A percentile compares a stretch with the other conserved stretches of the same genome.
These are phyloP conservation scores for Pharnaceum exiguum DNA, from an alignment of 148 eudicot genomes.

Conservation along the genomic window DNA sequence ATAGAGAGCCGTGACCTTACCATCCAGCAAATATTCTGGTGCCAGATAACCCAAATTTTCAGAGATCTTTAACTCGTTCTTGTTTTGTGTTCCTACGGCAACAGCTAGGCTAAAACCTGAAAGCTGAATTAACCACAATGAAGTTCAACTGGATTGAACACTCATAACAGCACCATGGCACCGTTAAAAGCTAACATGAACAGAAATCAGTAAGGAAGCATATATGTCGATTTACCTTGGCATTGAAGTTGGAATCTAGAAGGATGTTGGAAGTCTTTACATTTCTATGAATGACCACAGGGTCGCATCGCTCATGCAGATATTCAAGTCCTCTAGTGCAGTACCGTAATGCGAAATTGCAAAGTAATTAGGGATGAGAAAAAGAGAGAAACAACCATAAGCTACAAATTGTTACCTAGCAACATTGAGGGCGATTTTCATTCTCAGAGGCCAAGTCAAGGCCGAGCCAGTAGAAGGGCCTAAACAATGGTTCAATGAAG, in stretches of 20 bases:
- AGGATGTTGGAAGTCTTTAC: slow-evolving; percentile 73
- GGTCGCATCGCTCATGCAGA: slow-evolving; percentile 77
- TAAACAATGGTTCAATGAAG: slow-evolving; percentile 4
- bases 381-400: background rate
- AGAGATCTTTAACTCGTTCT: slow-evolving; percentile 51
- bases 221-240: slow-evolving; percentile 52
- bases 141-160: background rate
- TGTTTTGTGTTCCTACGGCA: slow-evolving; percentile 40
- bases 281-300: slow-evolving; percentile 75
- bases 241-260: slow-evolving; percentile 70
- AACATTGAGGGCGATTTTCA: slow-evolving; percentile 79
- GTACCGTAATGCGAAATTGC: background rate
- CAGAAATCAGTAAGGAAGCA: background rate
- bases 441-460: slow-evolving; percentile 65
- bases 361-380: background rate
- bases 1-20: slow-evolving; percentile 30
- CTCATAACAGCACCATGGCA: background rate
- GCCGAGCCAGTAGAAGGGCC: slow-evolving; percentile 51
- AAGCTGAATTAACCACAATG: slow-evolving; percentile 44
- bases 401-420: no score
- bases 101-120: slow-evolving; percentile 76
- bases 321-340: slow-evolving; percentile 67
- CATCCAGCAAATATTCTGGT: slow-evolving; percentile 80
- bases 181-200: background rate
- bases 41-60: slow-evolving; percentile 73